These are phyloP conservation scores for Phytopythium mirpurense DNA, from an alignment of 352 stramenopile genomes.

Conservation along the genomic window DNA sequence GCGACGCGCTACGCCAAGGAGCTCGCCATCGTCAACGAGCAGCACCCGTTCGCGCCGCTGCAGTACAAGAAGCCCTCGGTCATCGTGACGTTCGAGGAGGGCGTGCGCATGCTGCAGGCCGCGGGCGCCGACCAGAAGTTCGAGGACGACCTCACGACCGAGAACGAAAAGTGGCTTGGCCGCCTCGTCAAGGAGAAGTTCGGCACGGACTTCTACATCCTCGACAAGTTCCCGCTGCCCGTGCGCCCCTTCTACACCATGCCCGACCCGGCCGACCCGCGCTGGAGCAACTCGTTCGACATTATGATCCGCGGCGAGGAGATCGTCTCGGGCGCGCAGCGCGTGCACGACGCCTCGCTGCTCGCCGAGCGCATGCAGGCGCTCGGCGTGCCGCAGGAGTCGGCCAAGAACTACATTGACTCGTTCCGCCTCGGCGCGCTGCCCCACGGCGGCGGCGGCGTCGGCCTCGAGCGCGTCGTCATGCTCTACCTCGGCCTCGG, in stretches of 20 bases:
- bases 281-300: constrained; percentile 98
- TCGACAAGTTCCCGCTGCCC: constrained; percentile 99
- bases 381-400: constrained; percentile 82
- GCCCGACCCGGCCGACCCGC: constrained; percentile 94
- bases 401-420: constrained; percentile 96
- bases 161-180: constrained; percentile 98
- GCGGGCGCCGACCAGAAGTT: constrained; percentile 67
- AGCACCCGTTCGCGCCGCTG: constrained; percentile 97
- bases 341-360: constrained; percentile 96
- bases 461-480: constrained; percentile 98
- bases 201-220: constrained; percentile 99
- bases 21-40: constrained; percentile 93
- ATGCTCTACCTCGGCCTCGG: constrained; percentile 98
- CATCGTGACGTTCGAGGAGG: constrained; percentile 92
- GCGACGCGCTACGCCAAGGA: constrained; percentile 92
- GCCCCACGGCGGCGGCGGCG: constrained; percentile 97
- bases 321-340: constrained; percentile 99
- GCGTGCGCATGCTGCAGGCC: constrained; percentile 90
- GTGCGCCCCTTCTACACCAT: constrained; percentile 99
- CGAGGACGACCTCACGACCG: constrained; percentile 87
- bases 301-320: constrained; percentile 99
- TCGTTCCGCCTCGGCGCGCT: constrained; percentile 98
- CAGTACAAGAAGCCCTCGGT: constrained; percentile 94
- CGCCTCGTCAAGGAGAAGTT: constrained; percentile 97
- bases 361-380: constrained; percentile 89